phyloP scores from a whole-genome alignment of 176 grass and related monocot genomes.

The Sorghum bicolor region Sorghum_bicolor_NCBIv3 NC_012872.2:67056501-67057000 shows the following conservation, averaged over 20 bases:
- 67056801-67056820: not conserved
- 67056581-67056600: not conserved
- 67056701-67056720: not conserved
- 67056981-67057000: conserved; percentile 56
- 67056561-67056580: no score
- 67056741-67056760: not conserved
- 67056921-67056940: not conserved
- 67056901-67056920: not conserved
- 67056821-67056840: not conserved
- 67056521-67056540: not conserved
- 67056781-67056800: not conserved
- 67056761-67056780: not conserved
- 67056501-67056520: conserved; percentile 26
- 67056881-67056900: not conserved
- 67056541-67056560: no score
- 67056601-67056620: not conserved
- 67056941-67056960: not conserved
- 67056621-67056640: not conserved
- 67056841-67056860: no score
- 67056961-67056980: conserved; percentile 62
- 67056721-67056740: not conserved
- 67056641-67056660: not conserved
- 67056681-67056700: not conserved
- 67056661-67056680: not conserved
- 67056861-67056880: not conserved